A percentile compares a stretch with the other conserved stretches of the same genome.
Conservation (phyloP, 1,284 basidiomycete genomes). For the Sanghuangporus sanghuang region DNA sequence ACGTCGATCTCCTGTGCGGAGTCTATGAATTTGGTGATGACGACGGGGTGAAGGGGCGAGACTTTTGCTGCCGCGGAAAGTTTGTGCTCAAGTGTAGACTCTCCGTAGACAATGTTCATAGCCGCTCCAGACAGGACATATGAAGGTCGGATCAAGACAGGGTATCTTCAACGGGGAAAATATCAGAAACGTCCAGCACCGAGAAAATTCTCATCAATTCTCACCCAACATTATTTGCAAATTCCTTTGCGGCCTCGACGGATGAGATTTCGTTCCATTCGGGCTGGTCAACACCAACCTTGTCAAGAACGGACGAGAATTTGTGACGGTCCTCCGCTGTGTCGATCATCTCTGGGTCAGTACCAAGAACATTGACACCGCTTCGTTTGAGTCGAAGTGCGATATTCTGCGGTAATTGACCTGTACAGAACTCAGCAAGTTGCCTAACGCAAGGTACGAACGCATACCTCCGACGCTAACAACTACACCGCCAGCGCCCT, state of each 20-base stretch:
- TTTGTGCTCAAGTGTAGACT: conserved; percentile 84
- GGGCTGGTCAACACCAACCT: conserved; percentile 94
- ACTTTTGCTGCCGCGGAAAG: conserved; percentile 93
- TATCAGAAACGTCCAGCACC: conserved; percentile 13
- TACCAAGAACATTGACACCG: conserved; percentile 92
- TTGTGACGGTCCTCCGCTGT: conserved; percentile 99
- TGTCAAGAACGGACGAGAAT: conserved; percentile 95
- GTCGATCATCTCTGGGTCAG: conserved; percentile 94
- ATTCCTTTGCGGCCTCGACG: conserved; percentile 87
- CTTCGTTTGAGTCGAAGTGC: conserved; percentile 90
- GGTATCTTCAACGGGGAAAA: conserved; percentile 56
- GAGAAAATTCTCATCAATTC: conserved; percentile 22
- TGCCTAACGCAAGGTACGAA: not conserved
- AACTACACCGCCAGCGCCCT: conserved; percentile 88
- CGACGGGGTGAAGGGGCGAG: conserved; percentile 95
- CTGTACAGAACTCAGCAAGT: conserved; percentile 31
- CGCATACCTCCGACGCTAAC: conserved; percentile 90
- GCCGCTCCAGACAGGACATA: conserved; percentile 98
- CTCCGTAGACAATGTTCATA: conserved; percentile 98
- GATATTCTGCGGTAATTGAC: conserved; percentile 97
- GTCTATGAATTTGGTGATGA: conserved; percentile 98
- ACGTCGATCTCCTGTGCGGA: conserved; percentile 97
- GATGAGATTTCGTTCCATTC: conserved; percentile 93
- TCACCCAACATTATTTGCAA: conserved; percentile 80
- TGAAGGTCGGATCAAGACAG: conserved; percentile 92